These are phyloP conservation scores for Grosmannia serpens DNA, from an alignment of 2,329 filamentous ascomycete species.

Conservation along the genomic window DNA sequence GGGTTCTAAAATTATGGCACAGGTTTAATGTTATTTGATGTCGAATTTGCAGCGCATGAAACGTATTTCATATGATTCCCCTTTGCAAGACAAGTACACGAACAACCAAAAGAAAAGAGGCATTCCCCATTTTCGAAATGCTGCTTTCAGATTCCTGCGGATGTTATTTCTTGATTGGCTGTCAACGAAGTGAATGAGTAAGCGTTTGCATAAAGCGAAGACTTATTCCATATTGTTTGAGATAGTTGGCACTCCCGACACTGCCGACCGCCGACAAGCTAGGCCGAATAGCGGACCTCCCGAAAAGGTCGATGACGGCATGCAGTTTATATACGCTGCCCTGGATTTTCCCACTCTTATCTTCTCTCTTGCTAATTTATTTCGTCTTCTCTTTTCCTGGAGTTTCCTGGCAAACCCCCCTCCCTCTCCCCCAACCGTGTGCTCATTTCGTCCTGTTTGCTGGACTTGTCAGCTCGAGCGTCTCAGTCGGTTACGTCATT, in stretches of 20 bases:
- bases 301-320: neutral
- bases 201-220: neutral
- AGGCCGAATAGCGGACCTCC: neutral
- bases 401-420: neutral
- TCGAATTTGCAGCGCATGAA: too few species aligned
- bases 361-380: neutral
- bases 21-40: too few species aligned
- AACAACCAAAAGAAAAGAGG: too few species aligned
- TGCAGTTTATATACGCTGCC: neutral
- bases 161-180: too few species aligned
- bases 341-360: neutral
- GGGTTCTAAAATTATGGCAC: neutral
- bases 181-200: neutral
- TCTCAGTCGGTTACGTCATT: neutral
- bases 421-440: neutral
- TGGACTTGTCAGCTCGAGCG: neutral
- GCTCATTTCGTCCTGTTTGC: neutral
- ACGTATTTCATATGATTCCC: too few species aligned
- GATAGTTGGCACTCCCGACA: neutral
- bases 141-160: too few species aligned
- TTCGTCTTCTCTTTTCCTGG: neutral
- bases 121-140: too few species aligned
- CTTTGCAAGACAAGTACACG: too few species aligned
- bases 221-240: neutral
- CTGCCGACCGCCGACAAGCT: neutral